Evolutionary conservation across 495 filamentous ascomycete species (phyloP).

Genomic region (Pyrenopolyporus hunteri): DNA sequence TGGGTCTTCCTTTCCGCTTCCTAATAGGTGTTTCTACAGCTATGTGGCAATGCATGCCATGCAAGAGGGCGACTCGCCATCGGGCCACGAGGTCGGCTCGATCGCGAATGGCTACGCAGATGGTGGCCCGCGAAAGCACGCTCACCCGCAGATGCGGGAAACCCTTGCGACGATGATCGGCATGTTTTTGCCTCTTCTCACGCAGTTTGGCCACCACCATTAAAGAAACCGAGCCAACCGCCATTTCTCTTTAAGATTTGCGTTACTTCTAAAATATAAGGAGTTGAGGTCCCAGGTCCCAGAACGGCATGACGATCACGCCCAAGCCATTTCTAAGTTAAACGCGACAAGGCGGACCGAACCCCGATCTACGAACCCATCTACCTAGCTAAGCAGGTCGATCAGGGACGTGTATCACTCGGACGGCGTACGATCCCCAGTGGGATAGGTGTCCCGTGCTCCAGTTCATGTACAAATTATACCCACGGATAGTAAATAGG

Average conservation of each 20-base stretch:
- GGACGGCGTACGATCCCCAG: no score
- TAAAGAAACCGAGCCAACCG: conserved; percentile 43
- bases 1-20: neutral
- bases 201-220: conserved; percentile 90
- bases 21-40: conserved; percentile 54
- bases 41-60: conserved; percentile 99
- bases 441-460: no score
- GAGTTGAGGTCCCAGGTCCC: conserved; percentile 20
- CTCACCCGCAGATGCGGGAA: conserved; percentile 63
- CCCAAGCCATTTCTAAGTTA: no score
- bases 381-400: neutral
- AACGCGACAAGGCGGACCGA: neutral
- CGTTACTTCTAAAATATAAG: conserved; percentile 21
- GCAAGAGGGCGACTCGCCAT: conserved; percentile 72
- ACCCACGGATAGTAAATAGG: conserved; percentile 34
- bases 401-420: conserved; percentile 8
- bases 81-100: conserved; percentile 57
- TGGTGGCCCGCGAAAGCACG: conserved; percentile 57
- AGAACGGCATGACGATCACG: conserved; percentile 11
- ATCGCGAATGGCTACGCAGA: conserved; percentile 72
- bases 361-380: neutral
- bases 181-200: conserved; percentile 87
- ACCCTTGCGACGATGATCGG: conserved; percentile 80
- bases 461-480: conserved; percentile 35
- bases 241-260: conserved; percentile 24